A percentile compares a stretch with the other conserved stretches of the same genome.
phyloP scores from a whole-genome alignment of 2,329 filamentous ascomycete genomes.

The Aspergillus tubingensis region DNA sequence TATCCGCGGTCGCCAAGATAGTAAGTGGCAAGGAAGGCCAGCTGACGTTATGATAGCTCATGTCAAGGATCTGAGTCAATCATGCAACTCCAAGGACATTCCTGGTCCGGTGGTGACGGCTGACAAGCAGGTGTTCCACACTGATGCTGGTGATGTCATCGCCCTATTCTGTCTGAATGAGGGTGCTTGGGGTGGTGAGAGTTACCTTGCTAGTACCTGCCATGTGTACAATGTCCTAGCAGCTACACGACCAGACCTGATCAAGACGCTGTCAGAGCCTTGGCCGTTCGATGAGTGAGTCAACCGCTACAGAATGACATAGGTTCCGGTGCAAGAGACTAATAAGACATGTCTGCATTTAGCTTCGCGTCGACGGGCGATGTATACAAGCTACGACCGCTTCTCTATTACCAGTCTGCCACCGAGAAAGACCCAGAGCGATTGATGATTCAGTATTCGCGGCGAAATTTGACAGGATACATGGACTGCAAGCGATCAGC shows the following conservation, averaged over 20 bases:
- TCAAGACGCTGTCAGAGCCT: constrained; percentile 50
- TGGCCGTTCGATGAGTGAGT: constrained; percentile 52
- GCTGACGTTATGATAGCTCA: constrained; percentile 51
- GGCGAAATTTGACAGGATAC: constrained; percentile 56
- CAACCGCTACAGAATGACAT: not conserved
- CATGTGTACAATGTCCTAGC: constrained; percentile 58
- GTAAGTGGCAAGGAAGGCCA: constrained; percentile 30
- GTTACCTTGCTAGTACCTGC: constrained; percentile 55
- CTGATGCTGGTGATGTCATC: constrained; percentile 56
- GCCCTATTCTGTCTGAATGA: constrained; percentile 49
- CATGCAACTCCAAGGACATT: constrained; percentile 20
- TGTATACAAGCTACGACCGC: constrained; percentile 29
- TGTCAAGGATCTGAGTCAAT: constrained; percentile 59
- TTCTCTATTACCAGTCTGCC: constrained; percentile 53
- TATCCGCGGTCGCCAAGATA: constrained; percentile 41
- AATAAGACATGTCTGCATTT: too few species aligned
- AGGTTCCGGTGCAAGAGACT: constrained; percentile 9
- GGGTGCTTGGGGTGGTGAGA: constrained; percentile 53
- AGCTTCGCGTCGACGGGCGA: too few species aligned
- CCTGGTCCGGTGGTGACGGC: constrained; percentile 10
- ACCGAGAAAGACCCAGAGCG: constrained; percentile 50
- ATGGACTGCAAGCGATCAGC: constrained; percentile 33
- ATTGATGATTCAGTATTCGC: constrained; percentile 59
- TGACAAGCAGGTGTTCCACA: constrained; percentile 54
- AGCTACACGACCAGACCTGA: constrained; percentile 53